phyloP scores from a whole-genome alignment of 768 basidiomycete species.

The Erythrobasidium yunnanense region DNA sequence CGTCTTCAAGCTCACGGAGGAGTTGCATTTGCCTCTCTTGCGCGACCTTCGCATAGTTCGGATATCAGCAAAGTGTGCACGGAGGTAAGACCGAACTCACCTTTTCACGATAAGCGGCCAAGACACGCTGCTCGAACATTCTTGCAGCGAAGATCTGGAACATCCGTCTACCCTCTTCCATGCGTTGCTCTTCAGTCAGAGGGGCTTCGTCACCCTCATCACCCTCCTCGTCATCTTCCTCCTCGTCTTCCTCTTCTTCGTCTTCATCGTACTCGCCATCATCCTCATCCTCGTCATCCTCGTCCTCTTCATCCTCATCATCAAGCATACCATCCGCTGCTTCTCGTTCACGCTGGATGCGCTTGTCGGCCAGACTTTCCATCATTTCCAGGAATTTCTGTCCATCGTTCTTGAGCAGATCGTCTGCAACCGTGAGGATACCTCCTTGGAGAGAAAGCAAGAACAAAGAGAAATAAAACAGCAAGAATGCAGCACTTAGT shows the following conservation, averaged over 20 bases:
- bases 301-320: conserved; percentile 54
- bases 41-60: conserved; percentile 55
- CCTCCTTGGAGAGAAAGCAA: conserved; percentile 54
- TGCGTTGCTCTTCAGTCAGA: conserved; percentile 92
- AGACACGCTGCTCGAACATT: conserved; percentile 97
- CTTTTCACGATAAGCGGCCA: conserved; percentile 81
- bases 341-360: conserved; percentile 73
- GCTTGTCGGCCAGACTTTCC: conserved; percentile 91
- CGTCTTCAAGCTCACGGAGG: conserved; percentile 86
- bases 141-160: conserved; percentile 98
- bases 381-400: conserved; percentile 99
- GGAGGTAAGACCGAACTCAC: conserved; percentile 15
- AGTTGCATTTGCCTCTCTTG: conserved; percentile 89
- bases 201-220: conserved; percentile 46
- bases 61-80: background rate
- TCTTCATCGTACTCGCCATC: conserved; percentile 55
- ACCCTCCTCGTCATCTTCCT: conserved; percentile 50
- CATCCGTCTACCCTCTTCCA: conserved; percentile 99
- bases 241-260: conserved; percentile 54
- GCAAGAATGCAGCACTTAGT: conserved; percentile 28
- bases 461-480: conserved; percentile 27
- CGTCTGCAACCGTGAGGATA: conserved; percentile 95
- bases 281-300: conserved; percentile 56
- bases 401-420: conserved; percentile 93
- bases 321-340: conserved; percentile 50